Base-by-base conservation (phyloP, 345 rosid species). In the Ceriops tagal region DNA sequence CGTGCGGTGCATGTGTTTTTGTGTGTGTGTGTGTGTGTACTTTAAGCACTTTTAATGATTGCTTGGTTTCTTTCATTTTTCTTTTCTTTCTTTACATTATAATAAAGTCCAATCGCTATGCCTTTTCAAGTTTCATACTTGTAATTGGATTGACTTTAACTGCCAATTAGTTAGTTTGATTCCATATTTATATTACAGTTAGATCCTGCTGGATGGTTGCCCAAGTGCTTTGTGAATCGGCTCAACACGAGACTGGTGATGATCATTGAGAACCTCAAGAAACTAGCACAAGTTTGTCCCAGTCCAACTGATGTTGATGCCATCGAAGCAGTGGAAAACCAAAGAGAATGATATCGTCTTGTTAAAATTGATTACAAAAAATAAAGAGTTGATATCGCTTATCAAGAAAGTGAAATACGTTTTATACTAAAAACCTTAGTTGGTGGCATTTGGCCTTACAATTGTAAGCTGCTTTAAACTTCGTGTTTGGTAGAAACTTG, bases 151-250 rank as follows among this genome's bases (percentile, higher is more conserved):
- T 43, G 19, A 43, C 49, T 43, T 43, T 3, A 43, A 5, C 49
- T 43, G 18, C 49, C 49, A 15, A 43, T 43, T 43, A 13, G 49
- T 43, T 43, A 11, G 16, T 43, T 55, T 18, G 10, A 19, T 26
- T 24, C 1, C 15, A 11, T 49, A 37, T 8, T 5, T 37, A 52
- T 8, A 16, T 8, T 21, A n/a, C 91, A 88, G 96, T 73, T 91
- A 61, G 97, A 91, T 81, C 95, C 92, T n/a, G 88, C 92, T 56
- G 95, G 93, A 80, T 91, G 96, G 96, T 78, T 88, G 57, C 93
- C 93, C 21, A 91, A 81, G 77, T 87, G 85, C 81, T 87, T 91
- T 56, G 87, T 86, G 78, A 91, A 91, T 67, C 79, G 91, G 67
- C 84, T 85, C 34, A 88, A 87, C 71, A 87, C 97, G 20, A 91